A percentile compares a stretch with the other conserved stretches of the same genome.
phyloP scores from a whole-genome alignment of 2,329 filamentous ascomycete species.

The Aureobasidium namibiae region DNA sequence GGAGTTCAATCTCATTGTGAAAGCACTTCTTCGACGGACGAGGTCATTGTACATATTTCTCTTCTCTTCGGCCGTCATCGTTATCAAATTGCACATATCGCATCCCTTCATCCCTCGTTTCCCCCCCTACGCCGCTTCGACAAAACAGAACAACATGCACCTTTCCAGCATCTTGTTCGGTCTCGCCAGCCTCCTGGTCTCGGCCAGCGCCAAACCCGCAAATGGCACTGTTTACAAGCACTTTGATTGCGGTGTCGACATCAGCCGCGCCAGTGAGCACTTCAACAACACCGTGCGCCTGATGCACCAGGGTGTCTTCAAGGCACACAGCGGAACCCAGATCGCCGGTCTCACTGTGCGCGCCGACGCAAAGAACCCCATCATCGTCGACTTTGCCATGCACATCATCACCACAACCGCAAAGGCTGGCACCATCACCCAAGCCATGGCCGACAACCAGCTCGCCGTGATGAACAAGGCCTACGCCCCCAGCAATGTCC shows the following conservation, averaged over 20 bases:
- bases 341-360: slow-evolving; percentile 19
- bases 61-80: slow-evolving; percentile 11
- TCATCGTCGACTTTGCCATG: slow-evolving; percentile 36
- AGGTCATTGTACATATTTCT: slow-evolving; percentile 11
- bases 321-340: slow-evolving; percentile 20
- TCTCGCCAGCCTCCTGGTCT: slow-evolving; percentile 14
- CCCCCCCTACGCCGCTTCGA: neutral
- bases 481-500: slow-evolving; percentile 44
- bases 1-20: slow-evolving; percentile 10
- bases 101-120: slow-evolving; percentile 9
- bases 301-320: slow-evolving; percentile 24
- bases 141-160: slow-evolving; percentile 15
- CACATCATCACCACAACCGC: slow-evolving; percentile 36
- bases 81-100: slow-evolving; percentile 1
- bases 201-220: slow-evolving; percentile 7
- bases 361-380: slow-evolving; percentile 19
- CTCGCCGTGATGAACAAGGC: slow-evolving; percentile 32
- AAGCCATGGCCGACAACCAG: slow-evolving; percentile 33
- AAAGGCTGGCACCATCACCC: slow-evolving; percentile 31
- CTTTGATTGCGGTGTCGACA: slow-evolving; percentile 37
- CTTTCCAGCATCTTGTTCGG: slow-evolving; percentile 4
- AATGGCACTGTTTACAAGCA: slow-evolving; percentile 17
- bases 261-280: slow-evolving; percentile 28
- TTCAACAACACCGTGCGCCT: slow-evolving; percentile 31
- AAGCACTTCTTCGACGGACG: neutral